Evolutionary conservation across 768 basidiomycete genomes (phyloP), one percentile per base, ranked within the genome.

Genomic region (Tylopilus sp.): DNA sequence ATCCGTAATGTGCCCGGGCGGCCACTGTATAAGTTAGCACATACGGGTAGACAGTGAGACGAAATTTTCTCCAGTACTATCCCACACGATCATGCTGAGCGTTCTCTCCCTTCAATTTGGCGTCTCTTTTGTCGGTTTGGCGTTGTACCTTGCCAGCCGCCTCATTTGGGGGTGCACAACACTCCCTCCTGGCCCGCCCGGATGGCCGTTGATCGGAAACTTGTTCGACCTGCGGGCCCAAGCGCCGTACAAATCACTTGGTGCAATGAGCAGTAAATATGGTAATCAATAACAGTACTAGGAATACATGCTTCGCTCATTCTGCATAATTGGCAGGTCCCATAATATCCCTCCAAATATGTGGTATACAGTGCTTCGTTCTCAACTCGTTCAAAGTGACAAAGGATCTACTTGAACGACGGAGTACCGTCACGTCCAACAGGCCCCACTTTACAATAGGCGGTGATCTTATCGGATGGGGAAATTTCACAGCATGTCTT

Each of bases 211-310:
- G 7, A 65, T 83, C n/a, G n/a, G n/a, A n/a, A n/a, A n/a, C n/a
- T n/a, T n/a, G n/a, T n/a, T n/a, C n/a, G n/a, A n/a, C n/a, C n/a
- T n/a, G n/a, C n/a, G n/a, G n/a, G n/a, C n/a, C n/a, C n/a, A n/a
- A n/a, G 67, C 71, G 42, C 76, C 77, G 51, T 82, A 79, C 77
- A 50, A 76, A 15, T 77, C 76, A 0, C 80, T 79, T 51, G 71
- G 74, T 10, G 66, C 69, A 33, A 35, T 56, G 47, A 20, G 18
- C 47, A 70, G 78, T 50, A 65, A 65, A 61, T 82, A 73, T 56
- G 82, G 81, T 76, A 59, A 51, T 26, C 10, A 17, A 12, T 40
- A 17, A 28, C 40, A 48, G n/a, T n/a, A 40, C n/a, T 44, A 52
- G 21, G 35, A 18, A 3, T 4, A 4, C 2, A 2, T 44, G 6